Evolutionary conservation across 2,329 filamentous ascomycete species (phyloP).

Genomic region (Curvularia verruculosa): DNA sequence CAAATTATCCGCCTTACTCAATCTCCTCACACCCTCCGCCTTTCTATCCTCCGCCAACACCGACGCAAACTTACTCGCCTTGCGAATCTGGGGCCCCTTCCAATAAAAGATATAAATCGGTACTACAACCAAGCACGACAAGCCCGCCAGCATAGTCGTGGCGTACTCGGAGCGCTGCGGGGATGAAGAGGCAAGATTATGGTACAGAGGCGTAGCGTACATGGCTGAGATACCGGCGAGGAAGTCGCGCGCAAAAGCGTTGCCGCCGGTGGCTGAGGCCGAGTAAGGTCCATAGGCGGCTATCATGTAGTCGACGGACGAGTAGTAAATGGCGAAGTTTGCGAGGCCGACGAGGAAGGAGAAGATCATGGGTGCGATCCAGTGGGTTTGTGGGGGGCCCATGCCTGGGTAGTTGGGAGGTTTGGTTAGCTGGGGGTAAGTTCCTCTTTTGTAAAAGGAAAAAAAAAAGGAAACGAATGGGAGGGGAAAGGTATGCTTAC

Average conservation of each 20-base stretch:
- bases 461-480: too few relatives aligned
- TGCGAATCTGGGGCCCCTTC: conserved; percentile 61
- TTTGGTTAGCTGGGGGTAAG: not conserved
- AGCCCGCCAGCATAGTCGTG: conserved; percentile 59
- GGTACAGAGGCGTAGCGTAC: conserved; percentile 65
- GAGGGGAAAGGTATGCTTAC: conserved; percentile 32
- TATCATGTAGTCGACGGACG: conserved; percentile 80
- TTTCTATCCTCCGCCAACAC: conserved; percentile 36
- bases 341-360: conserved; percentile 71
- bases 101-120: conserved; percentile 55
- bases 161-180: conserved; percentile 54
- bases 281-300: conserved; percentile 74
- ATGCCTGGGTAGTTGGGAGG: conserved; percentile 40
- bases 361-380: conserved; percentile 72
- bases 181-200: conserved; percentile 43
- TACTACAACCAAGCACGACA: conserved; percentile 53
- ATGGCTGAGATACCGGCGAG: conserved; percentile 73
- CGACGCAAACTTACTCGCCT: conserved; percentile 59
- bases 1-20: conserved; percentile 31
- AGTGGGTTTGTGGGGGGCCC: conserved; percentile 65
- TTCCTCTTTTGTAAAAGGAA: too few relatives aligned
- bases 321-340: conserved; percentile 74
- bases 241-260: conserved; percentile 75
- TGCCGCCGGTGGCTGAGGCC: conserved; percentile 76
- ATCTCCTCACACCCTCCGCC: conserved; percentile 21